A percentile compares a stretch with the other conserved stretches of the same genome.
Evolutionary conservation across 129 eudicot genomes (phyloP).

Genomic region (Mikania micrantha): DNA sequence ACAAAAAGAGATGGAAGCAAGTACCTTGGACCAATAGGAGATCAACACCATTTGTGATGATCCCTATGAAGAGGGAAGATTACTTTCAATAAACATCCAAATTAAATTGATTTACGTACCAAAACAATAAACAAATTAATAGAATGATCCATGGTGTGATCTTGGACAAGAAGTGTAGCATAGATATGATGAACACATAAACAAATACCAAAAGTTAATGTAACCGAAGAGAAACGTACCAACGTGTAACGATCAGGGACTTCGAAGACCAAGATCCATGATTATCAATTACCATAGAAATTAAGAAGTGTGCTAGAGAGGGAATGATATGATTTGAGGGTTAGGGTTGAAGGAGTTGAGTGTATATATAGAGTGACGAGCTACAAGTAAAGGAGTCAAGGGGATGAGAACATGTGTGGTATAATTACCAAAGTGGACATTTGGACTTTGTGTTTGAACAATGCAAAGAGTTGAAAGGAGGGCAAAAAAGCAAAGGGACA

Average conservation of each 20-base stretch:
- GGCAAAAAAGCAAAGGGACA: slow-evolving; percentile 35
- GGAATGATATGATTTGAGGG: slow-evolving; percentile 34
- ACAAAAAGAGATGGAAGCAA: slow-evolving; percentile 1
- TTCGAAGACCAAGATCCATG: slow-evolving; percentile 19
- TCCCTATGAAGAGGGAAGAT: background rate
- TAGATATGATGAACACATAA: background rate
- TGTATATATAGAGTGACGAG: slow-evolving; percentile 30
- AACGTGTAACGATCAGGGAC: background rate
- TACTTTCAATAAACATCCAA: too few species aligned
- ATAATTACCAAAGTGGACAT: slow-evolving; percentile 39
- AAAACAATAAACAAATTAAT: background rate
- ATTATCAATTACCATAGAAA: background rate
- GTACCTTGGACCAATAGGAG: slow-evolving; percentile 4
- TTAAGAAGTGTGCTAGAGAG: slow-evolving; percentile 4
- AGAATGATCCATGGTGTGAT: background rate
- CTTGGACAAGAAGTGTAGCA: background rate
- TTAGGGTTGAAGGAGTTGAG: slow-evolving; percentile 22
- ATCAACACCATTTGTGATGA: background rate
- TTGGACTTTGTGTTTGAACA: slow-evolving; percentile 47
- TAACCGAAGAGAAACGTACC: slow-evolving; percentile 20
- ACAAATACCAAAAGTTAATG: background rate
- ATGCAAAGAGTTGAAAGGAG: slow-evolving; percentile 33
- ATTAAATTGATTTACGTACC: too few species aligned
- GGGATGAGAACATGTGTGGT: slow-evolving; percentile 11
- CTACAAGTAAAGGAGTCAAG: slow-evolving; percentile 21